These are phyloP conservation scores for Ceratocystis cacaofunesta DNA, from an alignment of 2,329 filamentous ascomycete species.

Conservation along the genomic window DNA sequence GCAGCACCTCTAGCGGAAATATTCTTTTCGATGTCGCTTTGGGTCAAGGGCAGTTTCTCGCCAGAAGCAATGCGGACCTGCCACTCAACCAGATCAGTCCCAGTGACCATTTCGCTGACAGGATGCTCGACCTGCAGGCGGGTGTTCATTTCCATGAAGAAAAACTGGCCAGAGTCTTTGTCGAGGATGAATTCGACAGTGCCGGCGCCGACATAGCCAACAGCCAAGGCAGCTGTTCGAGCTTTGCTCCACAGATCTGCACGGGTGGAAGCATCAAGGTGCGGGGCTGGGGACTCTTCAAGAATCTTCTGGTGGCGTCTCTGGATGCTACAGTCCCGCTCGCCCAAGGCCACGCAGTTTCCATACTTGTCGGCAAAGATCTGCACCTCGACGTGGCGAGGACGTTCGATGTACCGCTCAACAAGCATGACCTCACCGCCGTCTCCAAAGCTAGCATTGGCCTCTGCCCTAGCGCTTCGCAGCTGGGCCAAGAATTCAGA, in stretches of 20 bases:
- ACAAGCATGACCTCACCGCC: conserved; percentile 68
- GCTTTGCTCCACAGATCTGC: conserved; percentile 52
- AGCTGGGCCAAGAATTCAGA: conserved; percentile 58
- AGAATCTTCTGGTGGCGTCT: conserved; percentile 80
- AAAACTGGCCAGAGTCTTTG: conserved; percentile 66
- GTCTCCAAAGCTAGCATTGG: conserved; percentile 65
- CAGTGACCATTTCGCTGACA: conserved; percentile 60
- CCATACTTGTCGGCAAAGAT: conserved; percentile 74
- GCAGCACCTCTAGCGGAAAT: conserved; percentile 70
- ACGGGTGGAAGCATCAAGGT: conserved; percentile 42
- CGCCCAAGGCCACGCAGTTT: conserved; percentile 67
- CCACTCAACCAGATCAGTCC: conserved; percentile 76
- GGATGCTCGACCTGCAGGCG: conserved; percentile 93
- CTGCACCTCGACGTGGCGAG: conserved; percentile 79
- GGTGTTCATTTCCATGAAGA: conserved; percentile 73
- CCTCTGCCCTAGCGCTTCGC: conserved; percentile 58
- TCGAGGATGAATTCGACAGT: conserved; percentile 88
- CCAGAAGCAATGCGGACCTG: conserved; percentile 63
- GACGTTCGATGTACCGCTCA: conserved; percentile 65
- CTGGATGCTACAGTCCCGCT: conserved; percentile 80
- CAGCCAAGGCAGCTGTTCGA: conserved; percentile 51
- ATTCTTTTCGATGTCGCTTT: conserved; percentile 51
- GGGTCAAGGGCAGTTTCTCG: conserved; percentile 41
- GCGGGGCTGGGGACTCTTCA: conserved; percentile 72
- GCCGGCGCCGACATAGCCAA: conserved; percentile 77